These are phyloP conservation scores for Fusarium sp. DNA, from an alignment of 2,329 filamentous ascomycete species.

Conservation along the genomic window DNA sequence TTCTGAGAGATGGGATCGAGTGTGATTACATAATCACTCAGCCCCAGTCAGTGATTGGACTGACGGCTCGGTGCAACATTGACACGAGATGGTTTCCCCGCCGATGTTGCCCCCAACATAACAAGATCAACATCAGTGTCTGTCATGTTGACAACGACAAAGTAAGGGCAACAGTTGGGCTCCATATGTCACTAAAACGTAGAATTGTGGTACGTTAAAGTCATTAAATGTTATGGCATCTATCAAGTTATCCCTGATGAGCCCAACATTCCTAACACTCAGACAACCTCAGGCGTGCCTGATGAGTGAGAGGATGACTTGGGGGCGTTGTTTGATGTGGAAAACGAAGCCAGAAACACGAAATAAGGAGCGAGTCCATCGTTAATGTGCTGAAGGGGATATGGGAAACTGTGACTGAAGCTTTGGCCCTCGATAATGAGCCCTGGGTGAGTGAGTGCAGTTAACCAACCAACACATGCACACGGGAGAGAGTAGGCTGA, in stretches of 20 bases:
- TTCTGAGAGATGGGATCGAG: not conserved
- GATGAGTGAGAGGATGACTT: not conserved
- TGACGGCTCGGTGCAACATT: not conserved
- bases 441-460: not conserved
- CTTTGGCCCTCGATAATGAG: not conserved
- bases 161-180: not conserved
- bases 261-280: not conserved
- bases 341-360: not conserved
- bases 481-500: not conserved
- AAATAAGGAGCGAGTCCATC: not conserved
- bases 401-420: not conserved
- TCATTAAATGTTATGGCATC: not conserved
- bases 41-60: not conserved
- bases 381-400: not conserved
- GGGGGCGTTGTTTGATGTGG: not conserved
- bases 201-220: not conserved
- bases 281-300: not conserved
- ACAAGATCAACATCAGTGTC: not conserved
- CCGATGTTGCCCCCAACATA: not conserved
- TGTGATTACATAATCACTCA: no score
- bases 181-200: not conserved
- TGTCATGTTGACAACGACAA: not conserved
- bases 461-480: not conserved
- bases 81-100: not conserved
- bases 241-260: not conserved